Conservation (phyloP, 2,329 filamentous ascomycete species). For the Lachnellula willkommii region DNA sequence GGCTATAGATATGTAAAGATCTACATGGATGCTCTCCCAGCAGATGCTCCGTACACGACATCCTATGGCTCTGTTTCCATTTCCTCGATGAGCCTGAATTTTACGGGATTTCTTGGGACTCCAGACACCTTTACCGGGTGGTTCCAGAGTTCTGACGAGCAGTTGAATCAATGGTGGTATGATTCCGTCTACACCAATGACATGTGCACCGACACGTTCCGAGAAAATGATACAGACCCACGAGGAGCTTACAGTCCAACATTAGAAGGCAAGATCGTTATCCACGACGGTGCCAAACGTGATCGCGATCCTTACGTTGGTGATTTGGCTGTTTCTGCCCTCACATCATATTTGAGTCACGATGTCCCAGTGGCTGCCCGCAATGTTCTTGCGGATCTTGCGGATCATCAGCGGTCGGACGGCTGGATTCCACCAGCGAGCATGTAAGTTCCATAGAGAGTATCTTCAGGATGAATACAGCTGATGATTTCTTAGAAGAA, state of each 20-base stretch:
- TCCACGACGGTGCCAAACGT: slow-evolving; percentile 47
- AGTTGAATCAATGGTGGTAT: slow-evolving; percentile 49
- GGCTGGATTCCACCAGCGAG: slow-evolving; percentile 51
- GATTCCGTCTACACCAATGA: slow-evolving; percentile 50
- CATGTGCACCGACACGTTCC: slow-evolving; percentile 42
- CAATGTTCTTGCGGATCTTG: slow-evolving; percentile 47
- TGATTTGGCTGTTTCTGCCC: slow-evolving; percentile 44
- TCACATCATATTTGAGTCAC: slow-evolving; percentile 46
- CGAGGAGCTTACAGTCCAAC: slow-evolving; percentile 39
- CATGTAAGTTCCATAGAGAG: slow-evolving; percentile 35
- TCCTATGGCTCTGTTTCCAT: slow-evolving; percentile 41
- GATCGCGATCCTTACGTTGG: slow-evolving; percentile 50
- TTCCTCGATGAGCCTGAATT: slow-evolving; percentile 38
- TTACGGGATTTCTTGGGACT: slow-evolving; percentile 42
- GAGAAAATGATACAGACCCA: slow-evolving; percentile 44
- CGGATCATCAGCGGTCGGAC: slow-evolving; percentile 43
- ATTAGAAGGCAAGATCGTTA: slow-evolving; percentile 41
- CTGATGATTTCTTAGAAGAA: slow-evolving; percentile 29
- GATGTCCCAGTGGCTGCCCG: slow-evolving; percentile 36
- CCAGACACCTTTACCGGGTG: slow-evolving; percentile 45
- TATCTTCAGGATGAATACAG: no score
- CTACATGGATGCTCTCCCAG: slow-evolving; percentile 39
- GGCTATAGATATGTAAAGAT: slow-evolving; percentile 49
- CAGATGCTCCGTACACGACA: slow-evolving; percentile 42
- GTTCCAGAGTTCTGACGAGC: slow-evolving; percentile 47